Conservation (phyloP, 208 protist species). For the Porcisia hertigi region DNA sequence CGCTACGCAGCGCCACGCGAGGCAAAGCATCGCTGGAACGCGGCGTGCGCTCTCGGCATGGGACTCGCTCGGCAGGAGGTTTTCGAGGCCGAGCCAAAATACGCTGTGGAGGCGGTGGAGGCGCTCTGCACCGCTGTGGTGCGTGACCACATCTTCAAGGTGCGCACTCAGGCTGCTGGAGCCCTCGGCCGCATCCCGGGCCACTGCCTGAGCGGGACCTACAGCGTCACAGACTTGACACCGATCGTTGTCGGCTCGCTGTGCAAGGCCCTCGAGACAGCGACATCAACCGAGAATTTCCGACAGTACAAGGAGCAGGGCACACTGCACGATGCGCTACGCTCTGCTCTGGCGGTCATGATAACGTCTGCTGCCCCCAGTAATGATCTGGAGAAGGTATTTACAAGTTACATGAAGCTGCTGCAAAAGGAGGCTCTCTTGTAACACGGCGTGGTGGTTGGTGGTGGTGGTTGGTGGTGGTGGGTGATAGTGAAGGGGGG, state of each 20-base stretch:
- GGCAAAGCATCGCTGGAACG: conserved; percentile 83
- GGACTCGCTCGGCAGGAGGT: conserved; percentile 51
- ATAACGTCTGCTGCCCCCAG: conserved; percentile 58
- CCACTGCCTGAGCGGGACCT: conserved; percentile 31
- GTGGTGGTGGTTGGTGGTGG: conserved; percentile 1
- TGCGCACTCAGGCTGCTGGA: conserved; percentile 74
- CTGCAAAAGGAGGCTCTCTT: conserved; percentile 50
- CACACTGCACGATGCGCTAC: conserved; percentile 44
- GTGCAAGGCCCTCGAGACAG: conserved; percentile 55
- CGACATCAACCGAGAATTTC: conserved; percentile 57
- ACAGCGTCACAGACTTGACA: conserved; percentile 43
- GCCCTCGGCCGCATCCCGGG: conserved; percentile 45
- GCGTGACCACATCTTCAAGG: conserved; percentile 79
- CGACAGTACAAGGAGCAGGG: conserved; percentile 71
- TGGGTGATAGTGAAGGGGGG: not conserved
- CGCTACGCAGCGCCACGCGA: conserved; percentile 34
- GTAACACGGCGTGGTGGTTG: conserved; percentile 18
- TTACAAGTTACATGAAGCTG: conserved; percentile 46
- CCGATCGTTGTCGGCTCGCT: conserved; percentile 55
- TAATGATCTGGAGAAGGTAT: conserved; percentile 53
- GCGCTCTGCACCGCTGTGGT: conserved; percentile 50
- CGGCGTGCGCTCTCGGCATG: conserved; percentile 67
- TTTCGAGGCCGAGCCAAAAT: conserved; percentile 70
- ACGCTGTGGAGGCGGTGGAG: conserved; percentile 50
- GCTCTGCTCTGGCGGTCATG: conserved; percentile 35